Evolutionary conservation across 352 stramenopile genomes (phyloP).

Genomic region (Pythium myriotylum): DNA sequence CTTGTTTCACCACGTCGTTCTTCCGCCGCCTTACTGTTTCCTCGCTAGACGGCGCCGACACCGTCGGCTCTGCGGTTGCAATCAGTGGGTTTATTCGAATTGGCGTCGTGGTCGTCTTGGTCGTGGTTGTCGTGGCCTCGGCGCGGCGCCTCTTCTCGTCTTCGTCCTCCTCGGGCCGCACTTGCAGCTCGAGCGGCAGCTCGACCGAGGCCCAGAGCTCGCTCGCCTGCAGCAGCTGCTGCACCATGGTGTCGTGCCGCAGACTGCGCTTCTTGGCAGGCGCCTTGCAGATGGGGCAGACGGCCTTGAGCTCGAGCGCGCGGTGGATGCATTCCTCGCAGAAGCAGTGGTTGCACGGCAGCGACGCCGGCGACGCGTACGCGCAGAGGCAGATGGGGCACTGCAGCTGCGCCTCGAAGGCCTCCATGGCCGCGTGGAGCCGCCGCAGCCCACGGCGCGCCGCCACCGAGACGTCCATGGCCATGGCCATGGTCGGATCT

Average conservation of each 20-base stretch:
- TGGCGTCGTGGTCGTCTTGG: slow-evolving; percentile 5
- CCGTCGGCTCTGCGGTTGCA: not conserved
- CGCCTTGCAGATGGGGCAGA: slow-evolving; percentile 86
- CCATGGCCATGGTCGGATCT: slow-evolving; percentile 8
- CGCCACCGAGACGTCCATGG: slow-evolving; percentile 13
- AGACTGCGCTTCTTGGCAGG: slow-evolving; percentile 77
- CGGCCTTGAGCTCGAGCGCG: slow-evolving; percentile 72
- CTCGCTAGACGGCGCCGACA: not conserved
- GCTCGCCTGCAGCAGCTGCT: slow-evolving; percentile 63
- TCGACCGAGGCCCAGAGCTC: slow-evolving; percentile 43
- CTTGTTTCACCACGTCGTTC: not conserved
- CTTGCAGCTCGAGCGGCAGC: not conserved
- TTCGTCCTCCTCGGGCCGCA: not conserved
- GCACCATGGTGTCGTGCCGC: slow-evolving; percentile 76
- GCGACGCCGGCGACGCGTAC: slow-evolving; percentile 65
- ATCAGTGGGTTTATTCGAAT: slow-evolving; percentile 31
- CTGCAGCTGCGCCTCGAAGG: slow-evolving; percentile 73
- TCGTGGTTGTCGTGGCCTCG: slow-evolving; percentile 2
- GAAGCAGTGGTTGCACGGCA: slow-evolving; percentile 89
- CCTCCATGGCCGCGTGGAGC: slow-evolving; percentile 59
- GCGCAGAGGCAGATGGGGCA: slow-evolving; percentile 85
- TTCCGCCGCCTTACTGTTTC: slow-evolving; percentile 15
- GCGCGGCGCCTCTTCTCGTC: not conserved
- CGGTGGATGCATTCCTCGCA: slow-evolving; percentile 88
- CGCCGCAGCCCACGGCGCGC: slow-evolving; percentile 37